Base-by-base conservation (phyloP, 2,329 filamentous ascomycete species). In the Colletotrichum endophyticum region DNA sequence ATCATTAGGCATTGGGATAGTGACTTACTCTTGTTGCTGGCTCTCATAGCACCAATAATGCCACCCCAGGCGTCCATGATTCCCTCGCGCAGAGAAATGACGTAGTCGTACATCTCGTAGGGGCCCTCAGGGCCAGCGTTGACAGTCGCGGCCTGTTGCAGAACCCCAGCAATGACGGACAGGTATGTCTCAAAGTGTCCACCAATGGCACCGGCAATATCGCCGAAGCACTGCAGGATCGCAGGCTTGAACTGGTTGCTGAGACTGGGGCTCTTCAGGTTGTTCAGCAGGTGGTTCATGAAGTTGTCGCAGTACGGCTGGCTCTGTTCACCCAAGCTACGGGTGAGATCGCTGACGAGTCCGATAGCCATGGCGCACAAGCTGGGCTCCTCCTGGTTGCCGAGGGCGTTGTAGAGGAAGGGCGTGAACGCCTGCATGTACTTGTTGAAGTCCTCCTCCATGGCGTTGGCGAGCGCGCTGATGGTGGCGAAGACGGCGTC, bases 61-160 rank as follows among this genome's bases (percentile, higher is more conserved):
- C 97, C 97, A 81, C 96, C 96, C 96, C 98, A 99, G 39, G 97
- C 97, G 89, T 99, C 97, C 94, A 99, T 98, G 80, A 99, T 99
- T 80, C 96, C 97, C 84, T 99, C 98, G 70, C 97, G 94, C 66
- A 99, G 91, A 25, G 96, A 98, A 79, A 98, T 92, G 80, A 99
- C 94, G 84, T 99, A 99, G 86, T 99, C 96, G 74, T 96, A 94
- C 94, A 99, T 98, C 86, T 99, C 97, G 81, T 96, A 97, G 67
- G 94, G 95, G 75, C 94, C 93, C 79, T 98, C 96, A 32, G 93
- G 90, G 73, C 92, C 92, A 57, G 95, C 92, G 36, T 93, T 95
- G 73, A 99, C 95, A 61, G 91, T 93, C 22, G 96, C 94, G 72
- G 97, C 97, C 85, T 99, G 96, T 86, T 98, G 95, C 78, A 99